A percentile compares a stretch with the other conserved stretches of the same genome.
Conservation (phyloP, 768 basidiomycete genomes). For the Candolleomyces aberdarensis region DNA sequence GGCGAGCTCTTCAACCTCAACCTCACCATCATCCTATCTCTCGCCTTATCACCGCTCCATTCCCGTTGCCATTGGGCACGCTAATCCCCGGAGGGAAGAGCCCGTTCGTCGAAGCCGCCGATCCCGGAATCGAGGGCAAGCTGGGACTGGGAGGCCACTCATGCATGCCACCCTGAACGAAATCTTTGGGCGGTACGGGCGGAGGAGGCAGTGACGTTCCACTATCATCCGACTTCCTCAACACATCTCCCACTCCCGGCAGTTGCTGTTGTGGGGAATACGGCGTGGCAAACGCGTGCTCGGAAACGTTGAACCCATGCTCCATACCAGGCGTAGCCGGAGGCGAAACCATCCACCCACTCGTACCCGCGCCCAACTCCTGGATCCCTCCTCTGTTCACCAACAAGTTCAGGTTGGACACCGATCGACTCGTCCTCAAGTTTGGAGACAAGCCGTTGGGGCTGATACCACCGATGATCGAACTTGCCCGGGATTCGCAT, state of each 20-base stretch:
- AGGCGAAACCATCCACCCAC: not conserved
- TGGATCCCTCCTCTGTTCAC: not conserved
- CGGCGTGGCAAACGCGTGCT: not conserved
- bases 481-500: too few species aligned
- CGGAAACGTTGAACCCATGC: not conserved
- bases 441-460: not conserved
- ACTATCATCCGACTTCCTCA: too few species aligned
- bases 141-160: not conserved
- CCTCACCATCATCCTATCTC: not conserved
- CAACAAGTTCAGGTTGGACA: not conserved
- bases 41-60: not conserved
- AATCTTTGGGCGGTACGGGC: not conserved
- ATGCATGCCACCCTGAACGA: not conserved
- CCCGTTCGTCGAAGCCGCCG: not conserved
- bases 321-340: not conserved
- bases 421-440: not conserved
- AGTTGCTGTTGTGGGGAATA: too few species aligned
- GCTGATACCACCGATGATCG: not conserved
- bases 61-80: not conserved
- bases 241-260: not conserved
- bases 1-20: constrained; percentile 1
- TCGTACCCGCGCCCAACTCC: not conserved
- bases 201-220: not conserved
- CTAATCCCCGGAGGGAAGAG: not conserved
- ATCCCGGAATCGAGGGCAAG: not conserved